Evolutionary conservation across 306 rosid genomes (phyloP).

Genomic region (Cicer yamashitae): DNA sequence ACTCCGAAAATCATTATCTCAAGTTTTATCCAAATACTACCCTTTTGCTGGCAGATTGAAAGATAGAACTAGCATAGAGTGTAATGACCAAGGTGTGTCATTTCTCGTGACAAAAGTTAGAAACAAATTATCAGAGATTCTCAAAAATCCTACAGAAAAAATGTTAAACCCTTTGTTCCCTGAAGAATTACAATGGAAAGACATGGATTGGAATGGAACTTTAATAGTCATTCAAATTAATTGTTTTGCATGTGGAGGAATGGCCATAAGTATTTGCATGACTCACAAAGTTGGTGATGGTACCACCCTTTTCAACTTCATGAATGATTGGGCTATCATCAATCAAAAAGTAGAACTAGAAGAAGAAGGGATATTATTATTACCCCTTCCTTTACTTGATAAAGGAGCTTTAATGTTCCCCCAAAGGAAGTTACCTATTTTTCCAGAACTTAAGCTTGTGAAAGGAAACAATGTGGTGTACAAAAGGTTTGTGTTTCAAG

Average conservation of each 20-base stretch:
- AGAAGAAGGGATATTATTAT: neutral
- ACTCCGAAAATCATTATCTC: constrained; percentile 56
- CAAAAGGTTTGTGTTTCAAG: constrained; percentile 53
- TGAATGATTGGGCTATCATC: constrained; percentile 58
- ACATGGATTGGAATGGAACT: constrained; percentile 2
- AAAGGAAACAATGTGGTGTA: neutral
- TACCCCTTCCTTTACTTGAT: neutral
- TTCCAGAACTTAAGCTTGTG: neutral
- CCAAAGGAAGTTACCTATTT: neutral
- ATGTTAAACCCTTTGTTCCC: constrained; percentile 44
- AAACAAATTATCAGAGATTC: constrained; percentile 29
- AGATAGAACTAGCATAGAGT: constrained; percentile 41
- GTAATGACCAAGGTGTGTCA: constrained; percentile 59
- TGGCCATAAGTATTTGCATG: neutral
- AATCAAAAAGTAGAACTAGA: neutral
- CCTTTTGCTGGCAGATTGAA: constrained; percentile 55
- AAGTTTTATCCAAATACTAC: constrained; percentile 52
- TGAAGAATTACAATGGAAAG: constrained; percentile 49
- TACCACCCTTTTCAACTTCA: constrained; percentile 48
- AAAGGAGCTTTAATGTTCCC: neutral
- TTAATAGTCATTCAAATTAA: neutral
- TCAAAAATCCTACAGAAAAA: constrained; percentile 36
- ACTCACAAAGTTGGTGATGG: constrained; percentile 23
- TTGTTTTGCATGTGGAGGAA: constrained; percentile 5
- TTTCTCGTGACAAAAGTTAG: constrained; percentile 41